phyloP scores from a whole-genome alignment of 805 yeast genomes.

The Candida ovalis region DNA sequence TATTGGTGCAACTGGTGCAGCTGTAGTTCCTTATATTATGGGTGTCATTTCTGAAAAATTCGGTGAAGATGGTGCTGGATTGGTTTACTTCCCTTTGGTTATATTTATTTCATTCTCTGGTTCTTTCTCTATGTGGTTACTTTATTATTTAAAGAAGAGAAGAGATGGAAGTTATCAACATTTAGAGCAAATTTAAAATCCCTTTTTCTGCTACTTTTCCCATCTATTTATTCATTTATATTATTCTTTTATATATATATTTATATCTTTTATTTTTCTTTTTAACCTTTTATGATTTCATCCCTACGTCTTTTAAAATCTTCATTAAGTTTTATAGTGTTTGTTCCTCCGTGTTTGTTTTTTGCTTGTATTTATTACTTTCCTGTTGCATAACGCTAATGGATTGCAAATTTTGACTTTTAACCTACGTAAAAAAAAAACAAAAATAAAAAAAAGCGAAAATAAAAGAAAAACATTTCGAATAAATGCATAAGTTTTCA shows the following conservation, averaged over 20 bases:
- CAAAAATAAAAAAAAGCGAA: not conserved
- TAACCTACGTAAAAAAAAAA: not conserved
- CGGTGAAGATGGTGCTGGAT: constrained; percentile 30
- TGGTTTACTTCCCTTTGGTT: constrained; percentile 29
- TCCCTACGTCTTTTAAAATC: too few relatives aligned
- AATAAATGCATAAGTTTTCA: not conserved
- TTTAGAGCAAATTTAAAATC: not conserved
- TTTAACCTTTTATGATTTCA: not conserved
- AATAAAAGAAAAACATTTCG: not conserved
- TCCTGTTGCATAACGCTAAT: not conserved
- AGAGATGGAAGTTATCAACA: constrained; percentile 3
- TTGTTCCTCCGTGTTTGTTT: not conserved
- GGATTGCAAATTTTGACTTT: not conserved
- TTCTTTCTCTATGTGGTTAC: constrained; percentile 26
- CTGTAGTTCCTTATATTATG: constrained; percentile 61
- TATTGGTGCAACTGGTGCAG: constrained; percentile 82
- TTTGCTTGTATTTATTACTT: not conserved
- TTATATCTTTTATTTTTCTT: not conserved
- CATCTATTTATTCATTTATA: not conserved
- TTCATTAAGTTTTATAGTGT: not conserved
- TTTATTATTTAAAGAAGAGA: constrained; percentile 19
- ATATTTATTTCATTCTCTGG: constrained; percentile 19
- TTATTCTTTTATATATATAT: not conserved
- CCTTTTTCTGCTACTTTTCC: not conserved
- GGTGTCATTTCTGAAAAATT: constrained; percentile 43